Percentiles rank a stretch among this genome's conserved stretches.
phyloP scores from a whole-genome alignment of 257 asterid genomes.

The Dorcoceras hygrometricum region DNA sequence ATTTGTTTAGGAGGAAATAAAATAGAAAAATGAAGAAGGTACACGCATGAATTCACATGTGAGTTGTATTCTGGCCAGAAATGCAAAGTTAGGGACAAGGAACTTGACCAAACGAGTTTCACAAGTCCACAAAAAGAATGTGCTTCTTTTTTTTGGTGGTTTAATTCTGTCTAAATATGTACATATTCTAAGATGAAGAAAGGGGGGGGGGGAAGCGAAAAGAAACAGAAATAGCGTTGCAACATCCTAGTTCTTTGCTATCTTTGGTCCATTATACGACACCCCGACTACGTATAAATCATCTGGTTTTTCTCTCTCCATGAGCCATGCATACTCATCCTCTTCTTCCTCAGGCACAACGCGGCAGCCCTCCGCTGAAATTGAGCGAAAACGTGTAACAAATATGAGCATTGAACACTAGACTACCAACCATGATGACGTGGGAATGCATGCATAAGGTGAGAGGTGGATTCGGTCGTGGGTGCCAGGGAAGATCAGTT shows the following conservation, averaged over 20 bases:
- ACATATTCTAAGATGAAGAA: slow-evolving; percentile 18
- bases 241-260: slow-evolving; percentile 35
- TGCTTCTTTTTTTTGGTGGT: not conserved
- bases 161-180: slow-evolving; percentile 27
- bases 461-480: not conserved
- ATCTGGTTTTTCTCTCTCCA: slow-evolving; percentile 72
- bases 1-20: no score
- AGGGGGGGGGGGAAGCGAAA: not conserved
- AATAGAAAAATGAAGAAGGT: no score
- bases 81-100: not conserved
- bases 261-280: slow-evolving; percentile 63
- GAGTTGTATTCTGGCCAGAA: not conserved
- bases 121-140: not conserved
- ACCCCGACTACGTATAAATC: slow-evolving; percentile 54
- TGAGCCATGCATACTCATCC: slow-evolving; percentile 66
- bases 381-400: not conserved
- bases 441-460: not conserved
- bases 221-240: not conserved
- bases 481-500: not conserved
- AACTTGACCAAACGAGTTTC: not conserved
- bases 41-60: no score
- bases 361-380: slow-evolving; percentile 33
- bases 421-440: not conserved
- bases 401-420: slow-evolving; percentile 9
- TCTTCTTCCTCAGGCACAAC: slow-evolving; percentile 30